Evolutionary conservation across 768 basidiomycete genomes (phyloP).

Genomic region (Trametes cingulata): DNA sequence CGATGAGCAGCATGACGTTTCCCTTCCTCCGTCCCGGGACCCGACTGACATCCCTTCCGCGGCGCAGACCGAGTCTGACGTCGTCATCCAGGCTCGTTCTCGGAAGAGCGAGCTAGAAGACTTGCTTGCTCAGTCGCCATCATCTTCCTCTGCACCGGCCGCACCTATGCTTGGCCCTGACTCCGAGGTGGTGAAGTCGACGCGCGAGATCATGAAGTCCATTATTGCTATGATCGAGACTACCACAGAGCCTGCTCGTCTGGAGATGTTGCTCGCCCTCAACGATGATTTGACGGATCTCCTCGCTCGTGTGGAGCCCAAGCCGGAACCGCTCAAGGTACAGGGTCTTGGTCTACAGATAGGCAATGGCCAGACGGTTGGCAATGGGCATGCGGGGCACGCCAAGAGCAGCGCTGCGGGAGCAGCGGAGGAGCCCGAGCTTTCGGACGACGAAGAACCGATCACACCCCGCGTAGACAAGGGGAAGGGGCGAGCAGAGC

Average conservation of each 20-base stretch:
- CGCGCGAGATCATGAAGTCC: slow-evolving; percentile 53
- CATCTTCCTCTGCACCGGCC: slow-evolving; percentile 23
- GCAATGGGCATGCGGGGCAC: slow-evolving; percentile 31
- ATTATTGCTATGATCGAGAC: slow-evolving; percentile 55
- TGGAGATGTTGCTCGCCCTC: slow-evolving; percentile 68
- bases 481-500: slow-evolving; percentile 72
- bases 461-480: slow-evolving; percentile 73
- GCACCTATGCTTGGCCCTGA: slow-evolving; percentile 11
- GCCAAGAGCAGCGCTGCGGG: slow-evolving; percentile 4
- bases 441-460: slow-evolving; percentile 37
- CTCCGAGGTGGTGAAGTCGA: slow-evolving; percentile 48
- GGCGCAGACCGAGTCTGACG: slow-evolving; percentile 42
- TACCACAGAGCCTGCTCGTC: slow-evolving; percentile 55
- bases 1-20: slow-evolving; percentile 27
- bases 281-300: slow-evolving; percentile 70
- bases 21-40: slow-evolving; percentile 16
- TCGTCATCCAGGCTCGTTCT: slow-evolving; percentile 47
- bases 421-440: slow-evolving; percentile 7
- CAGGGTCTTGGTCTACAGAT: slow-evolving; percentile 23
- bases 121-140: slow-evolving; percentile 25
- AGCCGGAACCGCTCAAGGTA: slow-evolving; percentile 4
- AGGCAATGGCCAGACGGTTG: background rate
- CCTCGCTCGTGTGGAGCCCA: slow-evolving; percentile 42
- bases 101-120: slow-evolving; percentile 34
- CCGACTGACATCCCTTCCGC: slow-evolving; percentile 27